Conservation (phyloP, 495 filamentous ascomycete genomes). For the Massariosphaeria phaeospora region DNA sequence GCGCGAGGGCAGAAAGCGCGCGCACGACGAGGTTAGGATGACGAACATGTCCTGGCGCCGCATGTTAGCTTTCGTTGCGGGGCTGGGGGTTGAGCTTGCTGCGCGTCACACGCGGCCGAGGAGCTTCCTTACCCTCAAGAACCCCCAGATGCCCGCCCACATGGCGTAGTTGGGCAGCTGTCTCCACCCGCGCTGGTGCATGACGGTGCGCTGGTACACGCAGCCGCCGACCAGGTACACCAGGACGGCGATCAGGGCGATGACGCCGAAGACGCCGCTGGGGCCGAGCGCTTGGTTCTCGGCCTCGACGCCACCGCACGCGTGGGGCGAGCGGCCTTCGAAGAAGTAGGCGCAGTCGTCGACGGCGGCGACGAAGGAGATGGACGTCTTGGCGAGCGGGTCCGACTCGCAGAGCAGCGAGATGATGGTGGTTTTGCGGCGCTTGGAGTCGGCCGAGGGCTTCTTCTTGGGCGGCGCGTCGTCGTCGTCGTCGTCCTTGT, state of each 20-base stretch:
- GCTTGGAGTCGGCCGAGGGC: slow-evolving; percentile 42
- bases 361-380: slow-evolving; percentile 75
- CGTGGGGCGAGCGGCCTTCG: slow-evolving; percentile 80
- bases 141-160: slow-evolving; percentile 83
- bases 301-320: slow-evolving; percentile 68
- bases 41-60: slow-evolving; percentile 68
- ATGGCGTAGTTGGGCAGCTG: slow-evolving; percentile 91
- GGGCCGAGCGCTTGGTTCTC: slow-evolving; percentile 66
- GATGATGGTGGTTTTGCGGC: slow-evolving; percentile 84
- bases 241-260: slow-evolving; percentile 72
- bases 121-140: slow-evolving; percentile 63
- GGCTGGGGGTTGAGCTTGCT: too few relatives aligned
- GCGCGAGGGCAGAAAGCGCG: slow-evolving; percentile 57
- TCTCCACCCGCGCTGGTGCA: slow-evolving; percentile 90
- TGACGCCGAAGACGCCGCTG: slow-evolving; percentile 86
- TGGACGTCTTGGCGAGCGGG: slow-evolving; percentile 52
- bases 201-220: slow-evolving; percentile 91
- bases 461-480: slow-evolving; percentile 34
- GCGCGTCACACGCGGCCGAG: neutral
- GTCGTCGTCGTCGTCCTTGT: slow-evolving; percentile 40
- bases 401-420: slow-evolving; percentile 83
- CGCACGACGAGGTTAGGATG: slow-evolving; percentile 71
- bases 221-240: slow-evolving; percentile 91
- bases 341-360: slow-evolving; percentile 97
- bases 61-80: slow-evolving; percentile 10